Evolutionary conservation across 176 grass and related monocot species (phyloP), one percentile per base, ranked within the genome.

Genomic region (Raddia guianensis): DNA sequence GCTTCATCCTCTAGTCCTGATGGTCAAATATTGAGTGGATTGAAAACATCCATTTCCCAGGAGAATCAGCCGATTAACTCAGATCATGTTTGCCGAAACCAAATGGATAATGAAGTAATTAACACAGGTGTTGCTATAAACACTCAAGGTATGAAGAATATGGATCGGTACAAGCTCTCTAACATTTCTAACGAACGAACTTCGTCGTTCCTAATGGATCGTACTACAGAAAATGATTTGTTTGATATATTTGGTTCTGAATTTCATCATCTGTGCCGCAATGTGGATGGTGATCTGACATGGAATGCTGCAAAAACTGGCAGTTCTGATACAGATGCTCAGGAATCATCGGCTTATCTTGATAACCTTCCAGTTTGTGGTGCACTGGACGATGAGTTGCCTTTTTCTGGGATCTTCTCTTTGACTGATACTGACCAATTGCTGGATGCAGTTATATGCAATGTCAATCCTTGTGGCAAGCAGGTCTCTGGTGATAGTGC

Each of bases 371-470:
- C 86, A 72, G 73, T 78, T 32, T 85, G 83, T 57, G 70, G 72
- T 59, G 62, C 81, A 45, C 52, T 70, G 55, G 80, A 84, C 9
- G 84, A 91, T 0, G 84, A 87, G 57, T 87, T 87, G 19, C 72
- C 89, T 33, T 83, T 81, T 85, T 91, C 86, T 63, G 92, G 77
- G 49, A 75, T 87, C 44, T 89, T 94, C 57, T 86, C 92, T 47
- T 46, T 79, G 73, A 81, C 89, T 80, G 81, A 83, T 48, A 82
- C 72, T 7, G 92, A 94, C 73, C 92, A 94, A 85, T 77, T 94
- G 73, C 79, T 94, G 84, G 92, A 94, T 85, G 92, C 92, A 1
- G 84, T 94, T 70, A 79, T 94, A 68, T 87, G 86, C 12, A 94
- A 87, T 59, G 71, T 85, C 70, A 94, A 91, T 79, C 77, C 84